Base-by-base conservation (phyloP, 257 asterid species). In the Solanum sparsipilum region DNA sequence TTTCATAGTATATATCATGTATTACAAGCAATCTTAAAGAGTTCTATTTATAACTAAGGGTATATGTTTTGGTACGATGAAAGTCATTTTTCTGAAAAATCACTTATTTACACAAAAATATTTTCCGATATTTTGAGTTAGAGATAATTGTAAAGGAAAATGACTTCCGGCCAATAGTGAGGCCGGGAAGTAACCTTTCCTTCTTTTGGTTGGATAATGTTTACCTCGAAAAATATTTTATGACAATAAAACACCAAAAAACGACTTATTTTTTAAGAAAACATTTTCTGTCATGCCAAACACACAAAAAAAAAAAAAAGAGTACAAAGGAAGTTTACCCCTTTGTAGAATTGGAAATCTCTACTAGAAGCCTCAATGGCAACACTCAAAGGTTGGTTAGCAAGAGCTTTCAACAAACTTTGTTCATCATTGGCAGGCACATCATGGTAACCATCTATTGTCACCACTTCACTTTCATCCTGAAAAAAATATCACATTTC, bases 281-380 rank as follows among this genome's bases (percentile, higher is more conserved):
- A 68, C 15, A 27, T 12, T 12, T 25, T 70, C 13, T n/a, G 1
- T 71, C 78, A 16, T 3, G 4, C 4, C 81, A 34, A 34, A 73
- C 46, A 20, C 18, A 73, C 46, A 27, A 1, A 27, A 1, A 72
- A n/a, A 6, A 31, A 18, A 73, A 18, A 32, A 1, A 20, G 29
- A 44, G 13, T 1, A 23, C 12, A 13, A 29, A 12, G 16, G 15
- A 3, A 63, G 41, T 68, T 34, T 89, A 89, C 91, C 91, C 93
- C 93, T 12, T 39, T 88, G 89, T 91, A 91, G 90, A 91, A 90
- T 9, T 91, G 93, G 84, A 91, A 91, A 58, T 91, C 93, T 82
- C 93, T 87, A 79, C 92, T 86, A 9, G 93, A 91, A 73, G 93
- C 93, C 52, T 90, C 93, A 63, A 91, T 91, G 73, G 93, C 92